Evolutionary conservation across 2,329 filamentous ascomycete genomes (phyloP), one percentile per base, ranked within the genome.

Genomic region (Aspergillus sp.): DNA sequence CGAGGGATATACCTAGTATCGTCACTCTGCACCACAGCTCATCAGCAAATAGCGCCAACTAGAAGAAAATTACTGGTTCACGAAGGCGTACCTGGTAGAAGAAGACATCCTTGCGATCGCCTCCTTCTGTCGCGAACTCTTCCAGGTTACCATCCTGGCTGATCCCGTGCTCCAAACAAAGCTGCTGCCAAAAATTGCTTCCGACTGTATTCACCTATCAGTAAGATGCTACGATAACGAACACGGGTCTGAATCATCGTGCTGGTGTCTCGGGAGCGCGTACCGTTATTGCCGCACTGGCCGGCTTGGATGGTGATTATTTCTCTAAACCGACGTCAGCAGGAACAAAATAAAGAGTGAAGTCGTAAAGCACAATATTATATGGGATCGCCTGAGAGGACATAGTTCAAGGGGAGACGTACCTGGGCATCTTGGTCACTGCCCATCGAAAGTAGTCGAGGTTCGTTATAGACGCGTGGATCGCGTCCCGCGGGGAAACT

Each of bases 291-390:
- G 80, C 91, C 93, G 79, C 93, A 97, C 73, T 97, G 93, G 79
- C 93, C 93, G 56, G 94, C 91, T 74, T 98, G 93, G 61, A 98
- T 86, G 52, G 94, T 98, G 71, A 98, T 98, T 63, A 98, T 98
- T 80, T 98, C 93, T 72, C 93, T 96, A 59, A 1, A 47, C 19
- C 40, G 7, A 29, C 12, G 7, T 29, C 5, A 29, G 28, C 12
- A 19, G 29, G 41, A 6, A 41, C 30, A 19, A 38, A 29, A 44
- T 43, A 19, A 2, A 19, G 19, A 19, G 19, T 19, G 19, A 19
- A 19, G 19, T 19, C 19, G 19, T 19, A 19, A 19, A 19, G 19
- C 19, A 19, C 2, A 19, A 19, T 19, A 19, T 19, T 19, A 19
- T 19, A 19, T 19, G 19, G 19, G 19, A 19, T 19, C 19, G 19